These are phyloP conservation scores for Handroanthus guayacan DNA, from an alignment of 257 asterid species.

Conservation along the genomic window DNA sequence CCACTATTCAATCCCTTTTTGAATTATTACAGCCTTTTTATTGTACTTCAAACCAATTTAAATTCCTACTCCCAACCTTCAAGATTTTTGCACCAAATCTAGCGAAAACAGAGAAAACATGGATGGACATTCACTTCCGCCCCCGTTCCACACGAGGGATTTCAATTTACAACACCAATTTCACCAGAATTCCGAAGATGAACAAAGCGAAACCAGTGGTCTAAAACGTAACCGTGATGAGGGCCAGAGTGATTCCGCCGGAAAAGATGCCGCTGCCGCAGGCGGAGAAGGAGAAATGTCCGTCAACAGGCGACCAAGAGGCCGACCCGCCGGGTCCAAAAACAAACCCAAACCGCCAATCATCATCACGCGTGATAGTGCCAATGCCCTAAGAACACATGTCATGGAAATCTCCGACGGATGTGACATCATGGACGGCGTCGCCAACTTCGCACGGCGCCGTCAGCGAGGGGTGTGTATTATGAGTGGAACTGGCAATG, in stretches of 20 bases:
- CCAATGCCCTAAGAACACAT: constrained; percentile 79
- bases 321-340: constrained; percentile 84
- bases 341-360: constrained; percentile 85
- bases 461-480: constrained; percentile 85
- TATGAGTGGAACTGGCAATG: constrained; percentile 76
- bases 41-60: constrained; percentile 32
- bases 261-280: constrained; percentile 22
- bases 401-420: constrained; percentile 83
- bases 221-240: constrained; percentile 54
- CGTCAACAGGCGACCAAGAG: constrained; percentile 60
- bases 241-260: constrained; percentile 37
- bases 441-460: constrained; percentile 67
- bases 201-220: constrained; percentile 70
- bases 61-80: background rate
- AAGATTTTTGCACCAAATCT: background rate
- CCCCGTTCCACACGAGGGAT: constrained; percentile 81
- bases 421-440: constrained; percentile 71
- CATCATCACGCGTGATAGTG: constrained; percentile 76
- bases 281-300: constrained; percentile 50
- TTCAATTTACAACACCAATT: constrained; percentile 72
- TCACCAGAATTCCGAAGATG: constrained; percentile 67
- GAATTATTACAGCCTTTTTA: constrained; percentile 44
- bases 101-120: background rate
- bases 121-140: constrained; percentile 69
- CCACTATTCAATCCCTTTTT: constrained; percentile 45